These are phyloP conservation scores for Scedosporium boydii DNA, from an alignment of 2,329 filamentous ascomycete genomes.

Conservation along the genomic window DNA sequence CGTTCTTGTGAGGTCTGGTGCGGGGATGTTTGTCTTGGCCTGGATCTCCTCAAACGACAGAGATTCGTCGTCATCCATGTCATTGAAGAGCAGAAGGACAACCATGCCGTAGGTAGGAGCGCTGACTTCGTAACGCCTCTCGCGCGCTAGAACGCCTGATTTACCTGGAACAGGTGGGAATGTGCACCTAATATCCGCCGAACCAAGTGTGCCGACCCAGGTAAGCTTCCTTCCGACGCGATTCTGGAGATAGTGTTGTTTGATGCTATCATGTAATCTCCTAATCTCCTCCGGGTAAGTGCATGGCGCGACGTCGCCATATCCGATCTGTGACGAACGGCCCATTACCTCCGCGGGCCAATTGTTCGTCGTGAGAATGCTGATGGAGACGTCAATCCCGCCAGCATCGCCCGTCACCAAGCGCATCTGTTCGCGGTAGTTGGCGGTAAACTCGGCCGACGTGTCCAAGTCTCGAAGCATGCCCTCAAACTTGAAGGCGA, in stretches of 20 bases:
- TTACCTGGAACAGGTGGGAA: slow-evolving; percentile 67
- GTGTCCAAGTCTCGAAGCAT: slow-evolving; percentile 97
- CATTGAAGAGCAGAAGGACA: slow-evolving; percentile 82
- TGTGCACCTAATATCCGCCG: slow-evolving; percentile 73
- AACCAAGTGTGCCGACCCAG: slow-evolving; percentile 66
- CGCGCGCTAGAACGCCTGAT: slow-evolving; percentile 47
- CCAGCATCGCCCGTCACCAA: slow-evolving; percentile 34
- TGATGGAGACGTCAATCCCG: slow-evolving; percentile 69
- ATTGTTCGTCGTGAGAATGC: slow-evolving; percentile 82
- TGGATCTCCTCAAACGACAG: slow-evolving; percentile 70
- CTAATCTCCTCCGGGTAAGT: slow-evolving; percentile 69
- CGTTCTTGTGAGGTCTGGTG: slow-evolving; percentile 63
- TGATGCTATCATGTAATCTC: slow-evolving; percentile 72
- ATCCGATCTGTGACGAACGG: slow-evolving; percentile 21
- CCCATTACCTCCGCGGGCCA: slow-evolving; percentile 92
- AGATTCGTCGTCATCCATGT: slow-evolving; percentile 43
- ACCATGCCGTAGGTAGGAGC: slow-evolving; percentile 91
- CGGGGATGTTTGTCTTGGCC: slow-evolving; percentile 68
- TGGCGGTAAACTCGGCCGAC: slow-evolving; percentile 70
- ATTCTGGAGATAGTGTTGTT: slow-evolving; percentile 77
- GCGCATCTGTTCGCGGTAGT: slow-evolving; percentile 61
- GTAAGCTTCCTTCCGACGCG: slow-evolving; percentile 82
- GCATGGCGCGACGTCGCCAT: slow-evolving; percentile 33
- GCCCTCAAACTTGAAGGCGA: slow-evolving; percentile 84
- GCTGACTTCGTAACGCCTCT: slow-evolving; percentile 78